phyloP scores from a whole-genome alignment of 2,329 filamentous ascomycete genomes.

The Aureobasidium sp. region DNA sequence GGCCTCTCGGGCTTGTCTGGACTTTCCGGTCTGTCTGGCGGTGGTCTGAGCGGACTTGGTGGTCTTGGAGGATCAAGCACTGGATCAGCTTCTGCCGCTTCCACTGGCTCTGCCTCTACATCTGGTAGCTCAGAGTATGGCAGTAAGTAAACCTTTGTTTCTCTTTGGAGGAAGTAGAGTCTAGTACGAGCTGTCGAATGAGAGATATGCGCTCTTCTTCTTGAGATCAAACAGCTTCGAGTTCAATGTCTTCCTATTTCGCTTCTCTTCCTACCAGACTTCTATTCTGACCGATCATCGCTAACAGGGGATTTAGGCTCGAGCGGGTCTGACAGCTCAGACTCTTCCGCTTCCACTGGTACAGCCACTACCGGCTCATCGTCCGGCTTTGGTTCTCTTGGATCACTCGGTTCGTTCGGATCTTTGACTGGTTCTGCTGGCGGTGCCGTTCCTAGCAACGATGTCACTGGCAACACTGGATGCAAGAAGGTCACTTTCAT shows the following conservation, averaged over 20 bases:
- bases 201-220: background rate
- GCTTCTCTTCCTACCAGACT: background rate
- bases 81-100: background rate
- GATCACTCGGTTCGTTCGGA: slow-evolving; percentile 8
- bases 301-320: slow-evolving; percentile 4
- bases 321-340: background rate
- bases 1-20: background rate
- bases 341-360: background rate
- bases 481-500: slow-evolving; percentile 47
- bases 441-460: slow-evolving; percentile 16
- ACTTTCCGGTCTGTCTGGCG: background rate
- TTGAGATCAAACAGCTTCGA: background rate
- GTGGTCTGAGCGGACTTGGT: background rate
- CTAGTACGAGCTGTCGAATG: background rate
- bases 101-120: background rate
- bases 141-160: no score
- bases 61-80: background rate
- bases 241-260: background rate
- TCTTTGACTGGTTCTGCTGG: slow-evolving; percentile 14
- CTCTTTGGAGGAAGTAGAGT: no score
- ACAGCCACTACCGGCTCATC: background rate
- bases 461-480: slow-evolving; percentile 19
- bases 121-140: background rate
- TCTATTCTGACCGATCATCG: background rate
- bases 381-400: background rate